Conservation (phyloP, 2,329 filamentous ascomycete genomes). For the Nannizzia gypsea region DNA sequence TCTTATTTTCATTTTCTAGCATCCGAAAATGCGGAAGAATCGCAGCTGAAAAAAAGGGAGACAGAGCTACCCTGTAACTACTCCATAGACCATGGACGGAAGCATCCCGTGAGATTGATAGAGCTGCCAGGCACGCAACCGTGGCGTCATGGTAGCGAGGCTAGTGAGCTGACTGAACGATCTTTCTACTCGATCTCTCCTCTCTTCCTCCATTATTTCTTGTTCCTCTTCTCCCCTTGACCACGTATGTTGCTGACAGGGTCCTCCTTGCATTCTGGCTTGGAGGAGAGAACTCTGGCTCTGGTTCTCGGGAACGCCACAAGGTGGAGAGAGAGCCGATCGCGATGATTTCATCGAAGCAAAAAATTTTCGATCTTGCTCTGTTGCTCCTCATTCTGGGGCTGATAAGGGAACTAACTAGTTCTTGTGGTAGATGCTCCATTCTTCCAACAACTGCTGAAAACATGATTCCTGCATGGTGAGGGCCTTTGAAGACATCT, state of each 20-base stretch:
- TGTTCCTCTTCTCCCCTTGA: too few relatives aligned
- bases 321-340: neutral
- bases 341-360: neutral
- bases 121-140: neutral
- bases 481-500: neutral
- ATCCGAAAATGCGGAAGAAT: too few relatives aligned
- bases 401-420: too few relatives aligned
- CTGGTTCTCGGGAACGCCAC: constrained; percentile 4
- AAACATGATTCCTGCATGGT: neutral
- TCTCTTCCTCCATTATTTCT: neutral
- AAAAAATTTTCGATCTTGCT: neutral
- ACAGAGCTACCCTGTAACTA: too few relatives aligned
- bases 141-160: neutral
- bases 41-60: too few relatives aligned
- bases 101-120: too few relatives aligned
- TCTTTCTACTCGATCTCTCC: neutral
- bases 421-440: neutral
- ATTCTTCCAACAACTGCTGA: neutral
- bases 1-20: too few relatives aligned
- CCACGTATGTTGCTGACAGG: neutral
- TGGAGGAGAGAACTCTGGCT: neutral
- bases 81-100: too few relatives aligned
- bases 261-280: neutral
- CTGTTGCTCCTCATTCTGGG: neutral
- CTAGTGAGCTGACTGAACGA: neutral